phyloP scores from a whole-genome alignment of 2,329 filamentous ascomycete genomes.

The Teratosphaeria epicoccoides region DNA sequence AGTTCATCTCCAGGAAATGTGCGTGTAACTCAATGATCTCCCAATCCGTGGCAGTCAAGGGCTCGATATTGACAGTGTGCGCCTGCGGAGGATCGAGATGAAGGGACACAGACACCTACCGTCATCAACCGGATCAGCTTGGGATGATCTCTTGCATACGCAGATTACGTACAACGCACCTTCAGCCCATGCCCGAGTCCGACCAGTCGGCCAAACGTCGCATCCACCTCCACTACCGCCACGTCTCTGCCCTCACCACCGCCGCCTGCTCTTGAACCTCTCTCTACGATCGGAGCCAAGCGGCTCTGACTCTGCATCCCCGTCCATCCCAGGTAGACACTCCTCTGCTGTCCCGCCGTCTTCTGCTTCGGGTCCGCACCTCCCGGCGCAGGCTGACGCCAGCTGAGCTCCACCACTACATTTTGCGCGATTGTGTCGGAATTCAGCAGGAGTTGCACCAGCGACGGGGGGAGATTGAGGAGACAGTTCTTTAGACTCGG shows the following conservation, averaged over 20 bases:
- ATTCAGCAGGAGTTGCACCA: conserved; percentile 78
- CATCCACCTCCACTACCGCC: conserved; percentile 73
- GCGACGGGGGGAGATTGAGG: conserved; percentile 76
- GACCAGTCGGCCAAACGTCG: conserved; percentile 66
- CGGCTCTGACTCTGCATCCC: conserved; percentile 92
- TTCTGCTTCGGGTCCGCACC: conserved; percentile 26
- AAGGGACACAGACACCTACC: conserved; percentile 39
- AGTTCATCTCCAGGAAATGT: conserved; percentile 86
- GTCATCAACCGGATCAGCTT: not conserved
- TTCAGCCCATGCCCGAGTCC: conserved; percentile 75
- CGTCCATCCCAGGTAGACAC: conserved; percentile 88
- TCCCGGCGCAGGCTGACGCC: conserved; percentile 48
- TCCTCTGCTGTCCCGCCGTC: conserved; percentile 43
- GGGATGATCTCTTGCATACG: conserved; percentile 1
- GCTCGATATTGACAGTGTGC: conserved; percentile 94
- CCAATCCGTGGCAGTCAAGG: conserved; percentile 90
- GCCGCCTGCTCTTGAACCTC: conserved; percentile 56
- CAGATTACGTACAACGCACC: conserved; percentile 35
- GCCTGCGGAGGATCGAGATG: conserved; percentile 85
- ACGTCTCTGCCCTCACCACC: conserved; percentile 64
- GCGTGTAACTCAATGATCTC: conserved; percentile 98
- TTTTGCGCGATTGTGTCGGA: conserved; percentile 90
- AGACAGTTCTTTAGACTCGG: conserved; percentile 82
- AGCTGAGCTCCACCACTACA: conserved; percentile 86
- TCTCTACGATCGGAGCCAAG: conserved; percentile 59